A percentile compares a stretch with the other conserved stretches of the same genome.
These are phyloP conservation scores for Zizania latifolia DNA, from an alignment of 176 grass and related monocot genomes.

Conservation along the genomic window DNA sequence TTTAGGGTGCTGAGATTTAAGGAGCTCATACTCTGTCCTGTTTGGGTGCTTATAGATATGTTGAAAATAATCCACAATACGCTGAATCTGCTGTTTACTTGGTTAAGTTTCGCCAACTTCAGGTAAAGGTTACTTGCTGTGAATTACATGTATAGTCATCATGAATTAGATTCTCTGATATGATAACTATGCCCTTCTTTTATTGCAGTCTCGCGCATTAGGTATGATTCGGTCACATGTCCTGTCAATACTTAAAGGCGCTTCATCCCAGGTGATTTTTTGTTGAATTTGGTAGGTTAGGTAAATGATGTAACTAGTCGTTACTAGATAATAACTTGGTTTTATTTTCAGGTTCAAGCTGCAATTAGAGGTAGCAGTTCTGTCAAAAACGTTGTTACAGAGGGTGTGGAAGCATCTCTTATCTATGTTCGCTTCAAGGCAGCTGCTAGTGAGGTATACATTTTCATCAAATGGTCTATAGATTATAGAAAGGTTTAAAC, in stretches of 20 bases:
- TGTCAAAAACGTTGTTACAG: conserved; percentile 63
- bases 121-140: conserved; percentile 38
- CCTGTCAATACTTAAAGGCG: conserved; percentile 86
- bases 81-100: conserved; percentile 97
- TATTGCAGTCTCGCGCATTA: conserved; percentile 80
- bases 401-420: conserved; percentile 91
- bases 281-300: conserved; percentile 32
- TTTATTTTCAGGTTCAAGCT: conserved; percentile 69
- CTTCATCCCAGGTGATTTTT: conserved; percentile 74
- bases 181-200: conserved; percentile 26
- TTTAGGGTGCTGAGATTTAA: conserved; percentile 6
- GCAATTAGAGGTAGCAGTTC: conserved; percentile 70
- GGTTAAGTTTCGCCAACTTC: conserved; percentile 93
- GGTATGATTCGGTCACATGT: conserved; percentile 94
- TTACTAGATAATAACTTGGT: conserved; percentile 5
- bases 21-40: not conserved
- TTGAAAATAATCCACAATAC: conserved; percentile 95
- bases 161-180: conserved; percentile 2
- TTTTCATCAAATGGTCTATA: conserved; percentile 4
- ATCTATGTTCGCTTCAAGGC: conserved; percentile 99
- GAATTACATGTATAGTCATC: conserved; percentile 10
- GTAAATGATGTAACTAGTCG: conserved; percentile 6
- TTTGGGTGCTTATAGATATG: conserved; percentile 62
- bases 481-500: not conserved
- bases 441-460: conserved; percentile 80